These are phyloP conservation scores for Vigna radiata DNA, from an alignment of 306 rosid genomes.

Conservation along the genomic window DNA sequence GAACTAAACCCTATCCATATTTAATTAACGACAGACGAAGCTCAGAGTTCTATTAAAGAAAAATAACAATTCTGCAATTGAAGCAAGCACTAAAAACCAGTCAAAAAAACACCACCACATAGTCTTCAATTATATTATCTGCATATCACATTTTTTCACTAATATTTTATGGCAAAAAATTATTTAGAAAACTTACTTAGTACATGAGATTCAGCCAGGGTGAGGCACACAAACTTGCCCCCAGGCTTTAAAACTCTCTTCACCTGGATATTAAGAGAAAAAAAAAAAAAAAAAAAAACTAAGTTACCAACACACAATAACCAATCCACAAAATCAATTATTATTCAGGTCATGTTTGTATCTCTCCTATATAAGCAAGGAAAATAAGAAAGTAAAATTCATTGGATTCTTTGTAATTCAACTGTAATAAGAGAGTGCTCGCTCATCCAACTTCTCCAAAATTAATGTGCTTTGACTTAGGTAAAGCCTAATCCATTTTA, in stretches of 20 bases:
- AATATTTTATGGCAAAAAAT: background rate
- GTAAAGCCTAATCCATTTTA: background rate
- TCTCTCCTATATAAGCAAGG: background rate
- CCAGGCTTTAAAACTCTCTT: conserved; percentile 83
- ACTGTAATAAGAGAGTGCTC: background rate
- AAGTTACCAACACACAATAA: conserved; percentile 35
- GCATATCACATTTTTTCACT: conserved; percentile 3
- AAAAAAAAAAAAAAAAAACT: background rate
- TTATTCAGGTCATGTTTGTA: background rate
- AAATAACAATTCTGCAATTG: background rate
- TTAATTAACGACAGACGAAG: background rate
- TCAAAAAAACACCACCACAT: conserved; percentile 3
- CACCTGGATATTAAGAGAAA: conserved; percentile 50
- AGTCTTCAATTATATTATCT: background rate
- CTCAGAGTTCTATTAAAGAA: background rate
- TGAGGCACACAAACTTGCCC: conserved; percentile 87
- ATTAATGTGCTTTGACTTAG: background rate
- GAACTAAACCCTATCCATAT: background rate
- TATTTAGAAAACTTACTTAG: conserved; percentile 58
- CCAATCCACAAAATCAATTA: conserved; percentile 3
- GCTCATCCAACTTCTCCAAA: background rate
- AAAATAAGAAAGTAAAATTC: background rate
- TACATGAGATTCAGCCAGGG: conserved; percentile 90
- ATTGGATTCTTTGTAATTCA: background rate
- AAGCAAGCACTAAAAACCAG: conserved; percentile 28